These are phyloP conservation scores for Tolypocladium sp. DNA, from an alignment of 2,329 filamentous ascomycete species.

Conservation along the genomic window DNA sequence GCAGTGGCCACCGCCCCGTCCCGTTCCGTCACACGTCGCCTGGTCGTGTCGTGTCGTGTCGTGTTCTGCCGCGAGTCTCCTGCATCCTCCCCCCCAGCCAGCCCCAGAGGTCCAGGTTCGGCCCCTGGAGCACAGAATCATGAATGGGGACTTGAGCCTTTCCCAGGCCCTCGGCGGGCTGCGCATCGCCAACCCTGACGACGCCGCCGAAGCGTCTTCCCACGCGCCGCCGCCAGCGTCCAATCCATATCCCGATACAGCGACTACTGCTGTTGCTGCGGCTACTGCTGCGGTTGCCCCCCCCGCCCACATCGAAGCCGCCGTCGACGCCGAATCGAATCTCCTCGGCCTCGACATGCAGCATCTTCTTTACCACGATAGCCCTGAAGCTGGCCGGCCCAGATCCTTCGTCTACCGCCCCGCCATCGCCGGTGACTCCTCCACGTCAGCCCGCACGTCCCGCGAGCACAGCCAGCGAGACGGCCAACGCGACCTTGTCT, in stretches of 20 bases:
- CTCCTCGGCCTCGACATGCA: background rate
- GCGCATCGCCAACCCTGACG: slow-evolving; percentile 93
- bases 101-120: slow-evolving; percentile 14
- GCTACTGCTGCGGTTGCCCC: background rate
- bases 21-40: slow-evolving; percentile 1
- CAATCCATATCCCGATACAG: slow-evolving; percentile 3
- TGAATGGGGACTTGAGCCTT: slow-evolving; percentile 89
- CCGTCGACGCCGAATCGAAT: slow-evolving; percentile 8
- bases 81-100: slow-evolving; percentile 1
- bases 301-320: slow-evolving; percentile 1
- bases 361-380: background rate
- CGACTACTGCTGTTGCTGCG: slow-evolving; percentile 5
- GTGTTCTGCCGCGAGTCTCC: background rate
- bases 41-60: background rate
- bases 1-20: background rate
- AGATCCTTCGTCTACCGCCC: slow-evolving; percentile 38
- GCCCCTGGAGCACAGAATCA: slow-evolving; percentile 33
- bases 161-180: slow-evolving; percentile 88
- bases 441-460: slow-evolving; percentile 29
- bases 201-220: slow-evolving; percentile 36
- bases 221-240: background rate
- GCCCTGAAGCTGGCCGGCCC: slow-evolving; percentile 9
- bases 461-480: slow-evolving; percentile 63
- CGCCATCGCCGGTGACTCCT: slow-evolving; percentile 3
- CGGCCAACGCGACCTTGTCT: background rate